A percentile compares a stretch with the other conserved stretches of the same genome.
phyloP scores from a whole-genome alignment of 129 eudicot genomes.

The Flaveria ramosissima region DNA sequence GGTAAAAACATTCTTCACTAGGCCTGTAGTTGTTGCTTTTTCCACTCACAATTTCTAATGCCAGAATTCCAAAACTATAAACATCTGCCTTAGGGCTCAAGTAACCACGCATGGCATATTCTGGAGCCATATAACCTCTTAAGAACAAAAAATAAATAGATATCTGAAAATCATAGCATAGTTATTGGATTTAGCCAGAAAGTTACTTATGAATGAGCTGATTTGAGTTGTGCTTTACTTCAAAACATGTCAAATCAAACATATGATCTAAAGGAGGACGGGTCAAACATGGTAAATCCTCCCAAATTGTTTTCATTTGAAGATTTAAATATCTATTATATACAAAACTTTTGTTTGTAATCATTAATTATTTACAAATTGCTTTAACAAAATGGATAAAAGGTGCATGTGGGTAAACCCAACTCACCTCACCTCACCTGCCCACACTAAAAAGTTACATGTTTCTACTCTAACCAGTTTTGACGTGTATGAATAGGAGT shows the following conservation, averaged over 20 bases:
- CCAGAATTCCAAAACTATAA: slow-evolving; percentile 80
- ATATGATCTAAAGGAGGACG: background rate
- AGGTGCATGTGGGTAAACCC: background rate
- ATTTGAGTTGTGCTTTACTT: background rate
- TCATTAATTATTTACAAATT: background rate
- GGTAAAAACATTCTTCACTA: slow-evolving; percentile 65
- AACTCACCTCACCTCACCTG: background rate
- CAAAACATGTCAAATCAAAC: background rate
- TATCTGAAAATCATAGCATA: background rate
- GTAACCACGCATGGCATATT: slow-evolving; percentile 82
- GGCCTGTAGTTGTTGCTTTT: slow-evolving; percentile 80
- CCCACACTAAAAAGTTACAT: background rate
- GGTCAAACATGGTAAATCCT: background rate
- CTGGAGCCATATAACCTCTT: slow-evolving; percentile 92
- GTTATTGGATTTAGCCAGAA: background rate
- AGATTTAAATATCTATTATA: background rate
- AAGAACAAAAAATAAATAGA: slow-evolving; percentile 3
- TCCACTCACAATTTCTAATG: slow-evolving; percentile 69
- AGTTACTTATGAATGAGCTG: background rate
- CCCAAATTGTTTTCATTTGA: background rate
- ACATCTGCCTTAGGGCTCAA: slow-evolving; percentile 74
- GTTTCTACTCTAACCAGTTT: background rate
- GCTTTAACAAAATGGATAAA: background rate
- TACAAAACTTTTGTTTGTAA: background rate
- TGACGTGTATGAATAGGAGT: background rate